Evolutionary conservation across 169 alveolate species (phyloP).

Genomic region (Miamiensis avidus): DNA sequence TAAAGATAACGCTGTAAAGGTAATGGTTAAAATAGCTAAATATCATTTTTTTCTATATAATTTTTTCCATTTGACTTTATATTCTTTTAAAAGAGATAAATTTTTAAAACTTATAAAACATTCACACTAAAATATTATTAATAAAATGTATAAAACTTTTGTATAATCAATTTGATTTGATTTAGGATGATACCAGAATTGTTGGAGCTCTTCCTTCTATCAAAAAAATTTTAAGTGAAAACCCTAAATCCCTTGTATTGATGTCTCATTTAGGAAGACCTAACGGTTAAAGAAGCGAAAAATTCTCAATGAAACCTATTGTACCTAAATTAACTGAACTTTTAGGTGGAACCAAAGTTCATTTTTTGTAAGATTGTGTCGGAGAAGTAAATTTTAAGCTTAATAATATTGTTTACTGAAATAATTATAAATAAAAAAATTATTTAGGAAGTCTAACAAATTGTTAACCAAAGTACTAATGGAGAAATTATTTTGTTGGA

Average conservation of each 20-base stretch:
- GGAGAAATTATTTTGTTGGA: slow-evolving; percentile 94
- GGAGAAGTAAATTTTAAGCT: slow-evolving; percentile 78
- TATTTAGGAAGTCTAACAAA: slow-evolving; percentile 79
- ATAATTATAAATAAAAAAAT: no score
- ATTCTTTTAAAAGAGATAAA: no score
- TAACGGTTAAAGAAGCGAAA: slow-evolving; percentile 90
- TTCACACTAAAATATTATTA: no score
- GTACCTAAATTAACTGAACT: slow-evolving; percentile 88
- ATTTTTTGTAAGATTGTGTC: slow-evolving; percentile 93
- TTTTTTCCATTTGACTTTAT: no score
- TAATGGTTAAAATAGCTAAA: no score
- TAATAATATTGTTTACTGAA: background rate
- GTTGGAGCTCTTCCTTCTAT: slow-evolving; percentile 95
- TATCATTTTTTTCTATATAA: no score
- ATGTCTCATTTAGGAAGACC: slow-evolving; percentile 99
- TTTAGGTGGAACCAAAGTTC: slow-evolving; percentile 83
- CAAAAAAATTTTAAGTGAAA: slow-evolving; percentile 87
- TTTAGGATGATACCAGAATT: slow-evolving; percentile 91
- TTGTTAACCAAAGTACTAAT: slow-evolving; percentile 82
- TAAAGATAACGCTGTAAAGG: slow-evolving; percentile 86
- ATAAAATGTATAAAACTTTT: no score
- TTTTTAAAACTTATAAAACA: no score
- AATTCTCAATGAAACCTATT: slow-evolving; percentile 92
- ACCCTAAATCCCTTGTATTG: slow-evolving; percentile 91
- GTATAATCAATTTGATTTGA: no score